Conservation (phyloP, 2,329 filamentous ascomycete species). For the Penicillium nordicum region DNA sequence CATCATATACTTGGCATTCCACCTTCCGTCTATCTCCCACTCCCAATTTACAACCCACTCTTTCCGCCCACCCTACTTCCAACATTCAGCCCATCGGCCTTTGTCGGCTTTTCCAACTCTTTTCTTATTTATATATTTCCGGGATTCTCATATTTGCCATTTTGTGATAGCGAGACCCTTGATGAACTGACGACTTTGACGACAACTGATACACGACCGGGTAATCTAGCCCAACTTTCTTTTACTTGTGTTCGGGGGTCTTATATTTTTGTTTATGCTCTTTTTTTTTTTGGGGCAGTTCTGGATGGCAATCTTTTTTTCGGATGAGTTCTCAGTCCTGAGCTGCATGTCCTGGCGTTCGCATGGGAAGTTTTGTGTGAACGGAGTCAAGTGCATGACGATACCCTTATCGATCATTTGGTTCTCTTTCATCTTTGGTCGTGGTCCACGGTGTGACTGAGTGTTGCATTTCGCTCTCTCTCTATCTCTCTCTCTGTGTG, state of each 20-base stretch:
- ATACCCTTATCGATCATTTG: constrained; percentile 32
- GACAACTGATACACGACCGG: constrained; percentile 36
- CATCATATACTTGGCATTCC: constrained; percentile 3
- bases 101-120: neutral
- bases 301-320: constrained; percentile 17
- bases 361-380: constrained; percentile 23
- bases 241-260: constrained; percentile 24
- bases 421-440: constrained; percentile 19
- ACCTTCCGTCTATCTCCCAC: neutral
- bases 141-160: constrained; percentile 14
- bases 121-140: constrained; percentile 18
- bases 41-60: neutral
- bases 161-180: constrained; percentile 18
- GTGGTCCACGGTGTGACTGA: constrained; percentile 20
- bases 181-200: constrained; percentile 36
- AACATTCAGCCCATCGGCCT: neutral
- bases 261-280: constrained; percentile 23
- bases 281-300: constrained; percentile 2
- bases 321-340: constrained; percentile 13
- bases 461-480: constrained; percentile 2
- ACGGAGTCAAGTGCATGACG: constrained; percentile 33
- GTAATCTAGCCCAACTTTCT: constrained; percentile 12
- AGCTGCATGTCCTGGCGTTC: constrained; percentile 32
- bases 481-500: too few relatives aligned
- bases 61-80: neutral